Conservation (phyloP, 768 basidiomycete genomes). For the Naganishia antarctica region DNA sequence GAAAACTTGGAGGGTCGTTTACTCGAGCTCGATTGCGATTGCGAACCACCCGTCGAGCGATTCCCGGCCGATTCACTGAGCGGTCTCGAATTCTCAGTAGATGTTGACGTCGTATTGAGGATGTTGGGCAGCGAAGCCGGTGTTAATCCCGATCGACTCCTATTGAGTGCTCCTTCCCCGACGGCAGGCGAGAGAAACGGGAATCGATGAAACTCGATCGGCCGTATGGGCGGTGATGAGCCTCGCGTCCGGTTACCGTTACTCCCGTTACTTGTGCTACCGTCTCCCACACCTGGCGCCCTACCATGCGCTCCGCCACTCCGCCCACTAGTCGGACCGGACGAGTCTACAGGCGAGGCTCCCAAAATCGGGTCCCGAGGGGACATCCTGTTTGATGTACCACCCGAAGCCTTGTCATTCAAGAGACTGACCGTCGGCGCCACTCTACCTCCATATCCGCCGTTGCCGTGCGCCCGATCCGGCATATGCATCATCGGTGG, state of each 20-base stretch:
- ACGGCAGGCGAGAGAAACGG: slow-evolving; percentile 7
- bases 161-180: background rate
- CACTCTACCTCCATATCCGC: background rate
- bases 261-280: slow-evolving; percentile 1
- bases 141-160: background rate
- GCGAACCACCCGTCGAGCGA: background rate
- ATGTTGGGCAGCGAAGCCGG: slow-evolving; percentile 7
- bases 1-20: slow-evolving; percentile 20
- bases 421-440: slow-evolving; percentile 8
- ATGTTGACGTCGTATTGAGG: background rate
- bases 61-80: background rate
- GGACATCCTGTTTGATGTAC: background rate
- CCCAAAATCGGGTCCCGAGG: background rate
- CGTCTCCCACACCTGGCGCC: background rate
- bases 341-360: background rate
- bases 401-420: background rate
- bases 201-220: slow-evolving; percentile 5
- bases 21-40: background rate
- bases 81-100: background rate
- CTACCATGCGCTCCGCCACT: background rate
- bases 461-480: background rate
- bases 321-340: background rate
- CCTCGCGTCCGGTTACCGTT: background rate
- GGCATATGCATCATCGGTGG: background rate
- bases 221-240: slow-evolving; percentile 5